Conservation (phyloP, 2,329 filamentous ascomycete species). For the Fusarium sororula region DNA sequence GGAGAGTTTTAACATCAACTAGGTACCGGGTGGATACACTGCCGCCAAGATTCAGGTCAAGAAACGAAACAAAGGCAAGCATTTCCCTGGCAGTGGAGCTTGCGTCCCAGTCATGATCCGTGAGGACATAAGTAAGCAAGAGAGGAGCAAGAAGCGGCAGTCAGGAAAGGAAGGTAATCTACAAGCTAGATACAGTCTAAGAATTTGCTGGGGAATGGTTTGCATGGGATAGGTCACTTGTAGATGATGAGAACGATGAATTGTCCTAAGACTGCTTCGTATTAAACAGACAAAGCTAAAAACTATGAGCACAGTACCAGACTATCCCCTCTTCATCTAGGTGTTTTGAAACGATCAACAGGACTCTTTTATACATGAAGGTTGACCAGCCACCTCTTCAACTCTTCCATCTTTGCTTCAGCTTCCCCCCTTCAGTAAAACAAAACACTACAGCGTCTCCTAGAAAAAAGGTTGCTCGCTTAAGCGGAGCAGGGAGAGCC, state of each 20-base stretch:
- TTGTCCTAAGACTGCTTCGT: constrained; percentile 20
- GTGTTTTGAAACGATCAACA: constrained; percentile 16
- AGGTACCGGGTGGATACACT: neutral
- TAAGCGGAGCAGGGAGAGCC: constrained; percentile 15
- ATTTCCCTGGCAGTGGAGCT: neutral
- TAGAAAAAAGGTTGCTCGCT: neutral
- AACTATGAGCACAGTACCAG: constrained; percentile 26
- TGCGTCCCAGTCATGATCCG: no score
- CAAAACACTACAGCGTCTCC: neutral
- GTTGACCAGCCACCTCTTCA: constrained; percentile 8
- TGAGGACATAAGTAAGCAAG: no score
- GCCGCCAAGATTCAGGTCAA: no score
- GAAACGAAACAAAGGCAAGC: neutral
- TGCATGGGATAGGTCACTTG: neutral
- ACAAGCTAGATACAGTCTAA: no score
- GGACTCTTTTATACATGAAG: constrained; percentile 21
- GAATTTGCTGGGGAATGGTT: no score
- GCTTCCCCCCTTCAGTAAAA: constrained; percentile 8
- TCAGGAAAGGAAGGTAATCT: neutral
- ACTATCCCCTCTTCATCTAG: constrained; percentile 23
- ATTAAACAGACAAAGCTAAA: constrained; percentile 26
- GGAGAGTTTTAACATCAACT: neutral
- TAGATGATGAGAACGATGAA: rapidly evolving
- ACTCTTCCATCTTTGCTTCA: neutral
- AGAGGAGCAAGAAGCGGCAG: neutral